phyloP scores from a whole-genome alignment of 2,329 filamentous ascomycete genomes.

The Sordariomycetes sp. region DNA sequence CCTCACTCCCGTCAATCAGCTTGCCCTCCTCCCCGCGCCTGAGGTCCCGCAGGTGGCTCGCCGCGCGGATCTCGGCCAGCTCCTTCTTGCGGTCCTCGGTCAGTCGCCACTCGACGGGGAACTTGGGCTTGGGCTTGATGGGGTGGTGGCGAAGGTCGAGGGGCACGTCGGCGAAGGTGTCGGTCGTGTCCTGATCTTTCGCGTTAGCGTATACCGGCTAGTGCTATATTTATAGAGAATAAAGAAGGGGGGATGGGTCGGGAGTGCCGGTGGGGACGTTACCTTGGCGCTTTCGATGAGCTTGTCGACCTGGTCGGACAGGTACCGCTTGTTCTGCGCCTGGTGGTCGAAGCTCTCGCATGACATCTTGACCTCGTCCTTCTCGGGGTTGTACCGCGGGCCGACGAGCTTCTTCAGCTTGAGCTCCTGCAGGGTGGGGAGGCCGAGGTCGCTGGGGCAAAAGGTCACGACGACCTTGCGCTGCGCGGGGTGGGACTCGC shows the following conservation, averaged over 20 bases:
- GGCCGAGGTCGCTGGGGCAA: slow-evolving; percentile 58
- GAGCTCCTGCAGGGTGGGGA: slow-evolving; percentile 55
- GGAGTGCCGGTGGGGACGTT: slow-evolving; percentile 9
- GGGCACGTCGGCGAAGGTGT: slow-evolving; percentile 82
- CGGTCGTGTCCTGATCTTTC: slow-evolving; percentile 49
- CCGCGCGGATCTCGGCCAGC: slow-evolving; percentile 49
- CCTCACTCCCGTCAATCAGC: slow-evolving; percentile 44
- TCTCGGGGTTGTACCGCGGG: slow-evolving; percentile 76
- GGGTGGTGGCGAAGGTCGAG: slow-evolving; percentile 76
- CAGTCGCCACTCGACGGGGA: slow-evolving; percentile 77
- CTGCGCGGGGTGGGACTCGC: slow-evolving; percentile 82
- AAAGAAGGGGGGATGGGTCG: neutral
- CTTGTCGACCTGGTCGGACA: slow-evolving; percentile 65
- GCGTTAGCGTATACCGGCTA: neutral
- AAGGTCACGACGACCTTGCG: slow-evolving; percentile 94
- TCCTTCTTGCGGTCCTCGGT: slow-evolving; percentile 56
- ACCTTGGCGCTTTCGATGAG: slow-evolving; percentile 67
- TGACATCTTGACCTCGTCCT: slow-evolving; percentile 75
- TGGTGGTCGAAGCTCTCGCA: slow-evolving; percentile 81
- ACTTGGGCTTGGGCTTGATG: slow-evolving; percentile 54
- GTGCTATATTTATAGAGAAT: slow-evolving; percentile 6
- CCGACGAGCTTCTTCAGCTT: slow-evolving; percentile 88
- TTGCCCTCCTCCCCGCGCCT: slow-evolving; percentile 38
- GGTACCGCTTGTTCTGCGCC: slow-evolving; percentile 94
- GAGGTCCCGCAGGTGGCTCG: slow-evolving; percentile 42